Evolutionary conservation across 352 stramenopile species (phyloP), one percentile per base, ranked within the genome.

Genomic region (Globisporangium perplexum): DNA sequence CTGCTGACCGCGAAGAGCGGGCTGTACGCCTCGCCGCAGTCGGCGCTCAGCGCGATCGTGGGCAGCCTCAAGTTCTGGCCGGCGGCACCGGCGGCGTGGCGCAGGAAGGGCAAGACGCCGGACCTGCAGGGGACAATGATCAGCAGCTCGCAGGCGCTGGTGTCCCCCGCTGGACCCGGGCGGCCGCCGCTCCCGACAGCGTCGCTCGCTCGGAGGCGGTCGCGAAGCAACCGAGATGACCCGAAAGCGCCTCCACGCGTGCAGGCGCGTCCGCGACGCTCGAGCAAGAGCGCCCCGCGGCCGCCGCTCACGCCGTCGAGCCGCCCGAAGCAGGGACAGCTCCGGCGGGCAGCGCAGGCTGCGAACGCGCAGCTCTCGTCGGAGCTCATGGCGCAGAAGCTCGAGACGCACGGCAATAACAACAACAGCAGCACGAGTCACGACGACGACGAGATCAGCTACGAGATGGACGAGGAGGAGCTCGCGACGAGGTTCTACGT

Each of bases 291-390:
- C 38, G 51, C 17, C 20, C 14, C 33, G 17, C 53, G 28, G 14
- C 20, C 22, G 7, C 43, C 55, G 23, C 38, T 23, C 3, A 39
- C 30, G 3, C 1, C 20, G 8, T 28, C 45, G 35, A 49, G 3
- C n/a, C 36, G 39, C 8, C 24, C 8, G 4, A 50, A 38, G 17
- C 46, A 42, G 54, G 36, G 12, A 17, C 45, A 54, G 2, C 39
- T 53, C 20, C 47, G 38, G 1, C 47, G 47, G 4, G 55, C 43
- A 7, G 46, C 28, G 18, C 47, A 23, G 2, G 47, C 28, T 20
- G 28, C 47, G 2, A 61, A 61, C 39, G 55, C 55, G 8, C 38
- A 55, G 55, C 28, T 61, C 28, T 61, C 55, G 47, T 50, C 47
- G 8, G 36, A 33, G n/a, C 47, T 61, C 39, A 61, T 61, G 47